A percentile compares a stretch with the other conserved stretches of the same genome.
phyloP scores from a whole-genome alignment of 768 basidiomycete genomes.

The Trametes cubensis region DNA sequence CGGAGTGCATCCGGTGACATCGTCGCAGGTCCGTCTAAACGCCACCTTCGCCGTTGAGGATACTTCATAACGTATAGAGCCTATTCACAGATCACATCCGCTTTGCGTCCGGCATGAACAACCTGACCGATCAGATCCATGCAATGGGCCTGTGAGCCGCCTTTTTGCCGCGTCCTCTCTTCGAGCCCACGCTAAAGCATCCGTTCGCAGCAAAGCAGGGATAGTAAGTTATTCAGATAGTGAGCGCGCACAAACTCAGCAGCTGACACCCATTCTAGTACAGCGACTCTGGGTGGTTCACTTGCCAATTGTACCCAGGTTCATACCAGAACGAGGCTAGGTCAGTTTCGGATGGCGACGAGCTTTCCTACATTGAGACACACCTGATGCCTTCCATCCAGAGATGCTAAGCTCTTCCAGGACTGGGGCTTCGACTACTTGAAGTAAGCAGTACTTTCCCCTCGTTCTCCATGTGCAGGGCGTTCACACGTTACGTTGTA shows the following conservation, averaged over 20 bases:
- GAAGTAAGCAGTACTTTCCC: constrained; percentile 45
- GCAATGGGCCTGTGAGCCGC: constrained; percentile 54
- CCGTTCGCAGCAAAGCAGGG: constrained; percentile 54
- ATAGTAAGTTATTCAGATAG: constrained; percentile 47
- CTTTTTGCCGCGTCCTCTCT: not conserved
- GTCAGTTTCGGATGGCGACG: constrained; percentile 28
- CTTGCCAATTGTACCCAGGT: constrained; percentile 65
- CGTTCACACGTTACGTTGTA: not conserved
- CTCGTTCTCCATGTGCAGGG: not conserved
- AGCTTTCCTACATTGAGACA: not conserved
- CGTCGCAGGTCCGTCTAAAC: constrained; percentile 46
- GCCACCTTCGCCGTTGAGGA: not conserved
- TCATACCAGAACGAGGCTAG: constrained; percentile 65
- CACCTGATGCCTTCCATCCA: constrained; percentile 25
- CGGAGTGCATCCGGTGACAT: constrained; percentile 55
- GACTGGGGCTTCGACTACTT: constrained; percentile 69
- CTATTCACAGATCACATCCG: constrained; percentile 44
- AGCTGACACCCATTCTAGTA: constrained; percentile 43
- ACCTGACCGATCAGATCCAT: constrained; percentile 58
- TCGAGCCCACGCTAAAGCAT: too few relatives aligned
- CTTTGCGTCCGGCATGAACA: constrained; percentile 62
- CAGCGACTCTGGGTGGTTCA: constrained; percentile 70
- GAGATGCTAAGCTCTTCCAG: constrained; percentile 60
- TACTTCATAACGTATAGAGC: not conserved
- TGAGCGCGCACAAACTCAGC: not conserved